Evolutionary conservation across 139 green algal species (phyloP), one percentile per base, ranked within the genome.

Genomic region (Spirogloea muscicola): DNA sequence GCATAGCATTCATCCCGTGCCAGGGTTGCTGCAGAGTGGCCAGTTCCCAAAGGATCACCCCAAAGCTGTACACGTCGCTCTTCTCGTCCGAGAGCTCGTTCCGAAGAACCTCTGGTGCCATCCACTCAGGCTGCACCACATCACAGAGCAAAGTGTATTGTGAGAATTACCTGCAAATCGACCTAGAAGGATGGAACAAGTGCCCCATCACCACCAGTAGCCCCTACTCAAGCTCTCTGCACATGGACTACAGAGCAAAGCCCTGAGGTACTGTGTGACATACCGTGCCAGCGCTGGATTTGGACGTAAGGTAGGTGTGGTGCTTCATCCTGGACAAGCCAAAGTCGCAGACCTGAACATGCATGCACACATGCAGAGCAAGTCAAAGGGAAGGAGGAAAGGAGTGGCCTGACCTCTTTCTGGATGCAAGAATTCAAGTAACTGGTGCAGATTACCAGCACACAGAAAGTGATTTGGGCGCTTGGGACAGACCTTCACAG

Each of bases 31-130:
- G 37, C 3, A 85, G 72, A 0, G 90, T 96, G 0, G 90, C 79
- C 51, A 97, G 68, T 82, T 98, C 93, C 84, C 92, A 98, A 33
- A 98, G 71, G 16, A 97, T 90, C 0, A 97, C 89, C 10, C 90
- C 91, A 74, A 87, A 94, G 61, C 65, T 85, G 70, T 90, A 96
- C n/a, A 94, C 85, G 60, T 96, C 92, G 49, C 72, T 84, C 82
- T 96, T 95, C 76, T 97, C 92, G 55, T 93, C 86, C 61, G 65
- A 87, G 4, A 61, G 77, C 69, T 88, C 84, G 70, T 86, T 84
- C 3, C 77, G 33, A 3, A 86, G 65, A 29, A 86, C 77, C 48
- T 86, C 81, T 3, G 81, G 93, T 1, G 93, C 93, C 73, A 94
- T 96, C 93, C 93, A 97, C 79, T 96, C 93, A 0, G 92, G 91